These are phyloP conservation scores for Azolla pinnata DNA, from an alignment of 75 land plant species.

Conservation along the genomic window DNA sequence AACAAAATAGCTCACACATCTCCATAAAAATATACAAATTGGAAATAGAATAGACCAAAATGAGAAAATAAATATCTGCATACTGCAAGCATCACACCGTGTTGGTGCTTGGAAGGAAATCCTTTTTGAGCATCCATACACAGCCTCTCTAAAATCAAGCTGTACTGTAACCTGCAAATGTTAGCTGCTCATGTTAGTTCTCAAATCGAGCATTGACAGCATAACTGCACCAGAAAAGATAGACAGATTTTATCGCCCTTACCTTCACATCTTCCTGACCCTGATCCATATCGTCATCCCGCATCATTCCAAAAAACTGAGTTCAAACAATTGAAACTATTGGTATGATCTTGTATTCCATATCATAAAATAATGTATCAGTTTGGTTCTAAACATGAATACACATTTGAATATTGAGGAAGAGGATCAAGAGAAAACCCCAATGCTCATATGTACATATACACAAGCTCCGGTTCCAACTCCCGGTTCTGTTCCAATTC, in stretches of 20 bases:
- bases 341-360: no score
- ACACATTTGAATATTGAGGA: no score
- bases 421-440: no score
- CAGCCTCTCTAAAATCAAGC: slow-evolving; percentile 77
- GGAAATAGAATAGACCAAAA: neutral
- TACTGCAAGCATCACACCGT: slow-evolving; percentile 73
- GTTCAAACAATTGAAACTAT: no score
- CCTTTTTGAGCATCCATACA: slow-evolving; percentile 64
- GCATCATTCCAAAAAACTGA: slow-evolving; percentile 4
- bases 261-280: slow-evolving; percentile 5
- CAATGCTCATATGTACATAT: no score
- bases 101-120: slow-evolving; percentile 51
- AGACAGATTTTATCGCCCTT: neutral
- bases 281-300: slow-evolving; percentile 1
- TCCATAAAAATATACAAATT: neutral
- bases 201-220: no score
- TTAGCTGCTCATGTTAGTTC: no score
- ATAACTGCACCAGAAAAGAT: no score
- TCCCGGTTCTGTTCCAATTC: no score
- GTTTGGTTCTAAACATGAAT: no score
- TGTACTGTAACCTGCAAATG: slow-evolving; percentile 51
- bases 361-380: no score
- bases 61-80: slow-evolving; percentile 22
- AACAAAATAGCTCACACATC: neutral
- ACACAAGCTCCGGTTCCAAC: no score